Base-by-base conservation (phyloP, 495 filamentous ascomycete species). In the Neurospora sp. region DNA sequence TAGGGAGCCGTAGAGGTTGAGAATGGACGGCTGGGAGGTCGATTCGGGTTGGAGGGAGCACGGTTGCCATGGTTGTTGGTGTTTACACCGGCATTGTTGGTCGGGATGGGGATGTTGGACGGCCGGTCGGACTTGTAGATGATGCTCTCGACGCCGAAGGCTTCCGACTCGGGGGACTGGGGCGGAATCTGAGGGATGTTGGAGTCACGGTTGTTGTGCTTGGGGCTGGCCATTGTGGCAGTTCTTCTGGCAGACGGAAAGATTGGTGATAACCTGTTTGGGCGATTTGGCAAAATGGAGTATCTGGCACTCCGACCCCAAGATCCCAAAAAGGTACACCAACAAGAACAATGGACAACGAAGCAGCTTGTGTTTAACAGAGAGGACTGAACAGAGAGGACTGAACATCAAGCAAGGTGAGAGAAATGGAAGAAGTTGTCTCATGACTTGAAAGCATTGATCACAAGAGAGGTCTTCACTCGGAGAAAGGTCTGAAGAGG, bases 71-170 rank as follows among this genome's bases (percentile, higher is more conserved):
- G 20, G 44, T 68, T 61, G 27, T 65, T 65, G 27, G 53, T 35
- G 22, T 14, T 65, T 0, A 6, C 27, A 27, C 42, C 69, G 3
- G 73, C n/a, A 74, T 73, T 73, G 16, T n/a, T 40, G 14, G 69
- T 73, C 0, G 78, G 71, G 42, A 76, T 37, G 4, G 78, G 77
- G 35, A 76, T 79, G 70, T 76, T 76, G 20, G 77, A 75, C 5
- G 71, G 73, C 17, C 74, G 72, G 14, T 78, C 78, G 1, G 77
- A 72, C 20, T 74, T 78, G 72, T 75, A 75, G 70, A 78, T 65
- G 27, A 65, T 70, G 70, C 77, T 77, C 10, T 76, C 78, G 2
- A 27, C 69, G 74, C 77, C 1, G 74, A 74, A n/a, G n/a, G 73
- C 22, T 75, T 73, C 39, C 70, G 37, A 39, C 42, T 40, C 22